Conservation (phyloP, 164 flowering plant genomes). For the Houttuynia cordata region DNA sequence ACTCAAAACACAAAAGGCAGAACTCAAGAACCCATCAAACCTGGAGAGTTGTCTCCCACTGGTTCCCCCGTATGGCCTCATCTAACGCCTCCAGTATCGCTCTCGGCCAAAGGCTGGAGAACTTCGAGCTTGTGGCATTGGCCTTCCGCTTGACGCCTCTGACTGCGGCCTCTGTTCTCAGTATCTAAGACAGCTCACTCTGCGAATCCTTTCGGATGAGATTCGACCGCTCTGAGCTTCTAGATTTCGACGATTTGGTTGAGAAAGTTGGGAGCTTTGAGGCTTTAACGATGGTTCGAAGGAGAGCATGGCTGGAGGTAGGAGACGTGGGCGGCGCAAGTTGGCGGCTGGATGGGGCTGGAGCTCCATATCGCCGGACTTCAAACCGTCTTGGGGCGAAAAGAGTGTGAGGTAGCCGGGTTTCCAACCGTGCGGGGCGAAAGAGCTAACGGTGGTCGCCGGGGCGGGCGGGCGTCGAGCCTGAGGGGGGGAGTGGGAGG, state of each 20-base stretch:
- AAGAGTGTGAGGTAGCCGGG: too few species aligned
- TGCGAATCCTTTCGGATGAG: constrained; percentile 40
- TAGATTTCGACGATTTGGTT: constrained; percentile 24
- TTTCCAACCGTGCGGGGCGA: too few species aligned
- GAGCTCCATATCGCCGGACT: too few species aligned
- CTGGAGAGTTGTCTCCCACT: constrained; percentile 78
- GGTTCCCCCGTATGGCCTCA: constrained; percentile 40
- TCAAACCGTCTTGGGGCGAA: too few species aligned
- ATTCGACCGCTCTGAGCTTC: constrained; percentile 6
- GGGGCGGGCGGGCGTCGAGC: too few species aligned
- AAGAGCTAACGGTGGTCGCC: too few species aligned
- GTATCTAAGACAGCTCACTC: constrained; percentile 49
- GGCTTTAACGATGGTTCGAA: background rate
- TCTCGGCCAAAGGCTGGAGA: constrained; percentile 54
- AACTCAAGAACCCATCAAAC: constrained; percentile 20
- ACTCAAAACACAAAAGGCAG: too few species aligned
- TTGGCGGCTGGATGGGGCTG: background rate
- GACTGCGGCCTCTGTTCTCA: constrained; percentile 69
- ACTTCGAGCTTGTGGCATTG: constrained; percentile 26
- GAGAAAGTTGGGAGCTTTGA: constrained; percentile 1
- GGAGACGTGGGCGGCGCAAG: background rate
- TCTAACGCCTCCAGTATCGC: constrained; percentile 75
- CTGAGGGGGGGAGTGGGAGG: too few species aligned
- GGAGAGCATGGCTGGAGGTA: background rate
- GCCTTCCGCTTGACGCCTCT: constrained; percentile 51